Percentiles rank a stretch among this genome's conserved stretches.
phyloP scores from a whole-genome alignment of 2,329 filamentous ascomycete species.

The Paramyrothecium sp. region DNA sequence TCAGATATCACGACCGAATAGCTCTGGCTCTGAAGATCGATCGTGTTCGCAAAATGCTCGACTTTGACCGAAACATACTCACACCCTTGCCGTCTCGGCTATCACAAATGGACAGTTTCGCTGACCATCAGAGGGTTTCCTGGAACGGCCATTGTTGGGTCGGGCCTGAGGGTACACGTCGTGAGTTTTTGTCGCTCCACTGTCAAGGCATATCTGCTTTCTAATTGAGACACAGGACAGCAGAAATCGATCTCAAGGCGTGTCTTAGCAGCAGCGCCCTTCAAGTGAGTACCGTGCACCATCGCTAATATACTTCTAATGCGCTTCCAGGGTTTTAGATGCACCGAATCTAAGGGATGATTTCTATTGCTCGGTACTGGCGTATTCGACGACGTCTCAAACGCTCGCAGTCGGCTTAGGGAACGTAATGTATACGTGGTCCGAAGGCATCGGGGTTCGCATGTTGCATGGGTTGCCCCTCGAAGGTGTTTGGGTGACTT shows the following conservation, averaged over 20 bases:
- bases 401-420: constrained; percentile 83
- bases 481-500: constrained; percentile 63
- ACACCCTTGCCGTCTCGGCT: constrained; percentile 5
- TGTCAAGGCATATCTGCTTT: neutral
- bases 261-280: constrained; percentile 68
- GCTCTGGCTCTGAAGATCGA: constrained; percentile 82
- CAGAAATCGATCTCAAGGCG: constrained; percentile 19
- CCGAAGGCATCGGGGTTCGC: constrained; percentile 66
- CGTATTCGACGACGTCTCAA: constrained; percentile 73
- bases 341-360: constrained; percentile 88
- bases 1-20: constrained; percentile 71
- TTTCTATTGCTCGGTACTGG: constrained; percentile 90
- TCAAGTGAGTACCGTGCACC: constrained; percentile 55
- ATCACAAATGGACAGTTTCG: neutral
- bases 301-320: constrained; percentile 23
- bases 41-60: constrained; percentile 63
- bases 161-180: constrained; percentile 9
- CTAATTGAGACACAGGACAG: neutral
- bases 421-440: constrained; percentile 83
- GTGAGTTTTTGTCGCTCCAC: constrained; percentile 8
- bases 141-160: constrained; percentile 24
- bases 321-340: constrained; percentile 67
- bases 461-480: constrained; percentile 35
- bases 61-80: constrained; percentile 35
- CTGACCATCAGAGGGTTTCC: constrained; percentile 13